Evolutionary conservation across 768 basidiomycete species (phyloP).

Genomic region (Boletus fagicola): DNA sequence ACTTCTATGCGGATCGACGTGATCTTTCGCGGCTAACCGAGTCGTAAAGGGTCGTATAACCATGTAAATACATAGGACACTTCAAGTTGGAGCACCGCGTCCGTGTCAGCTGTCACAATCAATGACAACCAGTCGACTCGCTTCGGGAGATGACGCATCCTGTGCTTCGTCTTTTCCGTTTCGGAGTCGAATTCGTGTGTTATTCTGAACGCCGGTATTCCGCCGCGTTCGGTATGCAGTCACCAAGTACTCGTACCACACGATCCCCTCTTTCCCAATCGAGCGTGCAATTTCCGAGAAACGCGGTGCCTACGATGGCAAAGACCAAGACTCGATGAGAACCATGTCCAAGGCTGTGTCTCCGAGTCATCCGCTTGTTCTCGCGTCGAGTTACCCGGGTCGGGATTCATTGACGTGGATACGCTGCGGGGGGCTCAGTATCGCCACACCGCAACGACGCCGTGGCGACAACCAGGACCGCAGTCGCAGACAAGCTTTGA

Average conservation of each 20-base stretch:
- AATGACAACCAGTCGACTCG: background rate
- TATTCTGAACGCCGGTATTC: background rate
- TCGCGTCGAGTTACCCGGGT: background rate
- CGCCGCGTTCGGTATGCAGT: background rate
- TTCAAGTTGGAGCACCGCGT: background rate
- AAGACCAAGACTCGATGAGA: background rate
- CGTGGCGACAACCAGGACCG: conserved; percentile 10
- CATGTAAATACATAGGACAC: background rate
- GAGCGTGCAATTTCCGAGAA: conserved; percentile 2
- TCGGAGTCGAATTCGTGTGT: background rate
- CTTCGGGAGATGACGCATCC: background rate
- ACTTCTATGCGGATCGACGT: background rate
- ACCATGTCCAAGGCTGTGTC: background rate
- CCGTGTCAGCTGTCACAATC: background rate
- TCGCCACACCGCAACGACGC: background rate
- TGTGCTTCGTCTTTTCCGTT: background rate
- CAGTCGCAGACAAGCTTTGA: conserved; percentile 1
- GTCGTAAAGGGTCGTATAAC: background rate
- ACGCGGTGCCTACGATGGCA: background rate
- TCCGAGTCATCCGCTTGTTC: background rate
- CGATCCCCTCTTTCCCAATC: background rate
- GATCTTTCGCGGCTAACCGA: background rate
- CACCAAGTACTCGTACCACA: background rate
- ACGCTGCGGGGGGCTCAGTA: background rate
- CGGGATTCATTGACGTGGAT: background rate